phyloP scores from a whole-genome alignment of 768 basidiomycete species.

The Punctularia strigosozonata region DNA sequence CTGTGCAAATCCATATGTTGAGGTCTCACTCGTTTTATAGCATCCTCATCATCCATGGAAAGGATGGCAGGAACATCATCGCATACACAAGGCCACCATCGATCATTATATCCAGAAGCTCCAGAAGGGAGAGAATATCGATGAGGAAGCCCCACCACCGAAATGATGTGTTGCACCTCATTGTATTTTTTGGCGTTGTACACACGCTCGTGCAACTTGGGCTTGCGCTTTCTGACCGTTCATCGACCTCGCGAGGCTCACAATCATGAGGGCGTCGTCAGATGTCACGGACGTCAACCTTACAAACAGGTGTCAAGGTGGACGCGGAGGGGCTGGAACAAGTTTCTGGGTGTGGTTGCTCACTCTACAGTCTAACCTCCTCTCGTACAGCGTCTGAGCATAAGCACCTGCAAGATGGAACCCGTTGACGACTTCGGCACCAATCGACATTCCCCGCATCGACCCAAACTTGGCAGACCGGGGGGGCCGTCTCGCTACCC shows the following conservation, averaged over 20 bases:
- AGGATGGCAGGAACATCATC: slow-evolving; percentile 87
- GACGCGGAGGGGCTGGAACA: no score
- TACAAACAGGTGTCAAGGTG: no score
- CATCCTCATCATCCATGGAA: slow-evolving; percentile 89
- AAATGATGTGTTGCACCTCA: no score
- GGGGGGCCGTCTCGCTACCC: slow-evolving; percentile 25
- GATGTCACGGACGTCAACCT: no score
- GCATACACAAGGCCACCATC: slow-evolving; percentile 80
- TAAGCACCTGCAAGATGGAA: background rate
- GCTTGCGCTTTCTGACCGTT: no score
- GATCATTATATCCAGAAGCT: slow-evolving; percentile 66
- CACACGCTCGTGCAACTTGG: no score
- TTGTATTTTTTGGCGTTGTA: no score
- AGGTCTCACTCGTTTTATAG: slow-evolving; percentile 24
- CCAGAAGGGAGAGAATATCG: slow-evolving; percentile 41
- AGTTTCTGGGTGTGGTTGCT: no score
- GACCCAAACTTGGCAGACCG: slow-evolving; percentile 1
- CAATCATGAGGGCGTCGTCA: no score
- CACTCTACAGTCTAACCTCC: no score
- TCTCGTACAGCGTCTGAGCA: no score
- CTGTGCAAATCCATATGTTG: background rate
- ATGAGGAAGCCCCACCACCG: slow-evolving; percentile 18
- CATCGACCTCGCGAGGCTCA: no score
- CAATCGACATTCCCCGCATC: slow-evolving; percentile 21
- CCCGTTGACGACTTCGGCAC: slow-evolving; percentile 29